Conservation (phyloP, 202 grass and related monocot genomes). For the Schoenoplectus triqueter region DNA sequence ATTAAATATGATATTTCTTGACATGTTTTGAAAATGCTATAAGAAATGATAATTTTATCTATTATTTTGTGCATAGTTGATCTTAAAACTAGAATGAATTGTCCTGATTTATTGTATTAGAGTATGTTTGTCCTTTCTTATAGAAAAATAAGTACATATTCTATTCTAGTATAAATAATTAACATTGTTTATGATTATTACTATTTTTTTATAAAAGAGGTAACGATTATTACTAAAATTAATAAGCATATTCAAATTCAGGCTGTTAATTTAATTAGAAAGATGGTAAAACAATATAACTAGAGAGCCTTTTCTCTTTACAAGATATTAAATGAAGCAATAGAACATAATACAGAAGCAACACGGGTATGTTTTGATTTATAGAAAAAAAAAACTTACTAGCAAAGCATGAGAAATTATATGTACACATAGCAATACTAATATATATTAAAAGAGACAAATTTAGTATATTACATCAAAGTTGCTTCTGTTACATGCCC, state of each 20-base stretch:
- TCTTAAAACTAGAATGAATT: no score
- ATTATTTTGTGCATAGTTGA: no score
- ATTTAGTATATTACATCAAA: not conserved
- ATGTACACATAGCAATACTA: not conserved
- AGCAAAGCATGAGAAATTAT: not conserved
- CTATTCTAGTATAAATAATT: no score
- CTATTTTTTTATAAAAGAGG: not conserved
- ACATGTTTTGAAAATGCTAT: no score
- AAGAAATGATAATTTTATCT: no score
- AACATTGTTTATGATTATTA: slow-evolving; percentile 37
- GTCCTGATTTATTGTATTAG: no score
- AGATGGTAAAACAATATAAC: not conserved
- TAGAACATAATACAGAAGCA: not conserved
- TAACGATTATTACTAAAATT: not conserved
- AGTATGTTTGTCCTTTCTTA: no score
- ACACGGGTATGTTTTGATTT: not conserved
- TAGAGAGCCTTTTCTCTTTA: no score
- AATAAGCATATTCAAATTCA: not conserved
- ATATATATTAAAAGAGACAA: not conserved
- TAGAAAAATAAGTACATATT: no score
- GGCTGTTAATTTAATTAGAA: not conserved
- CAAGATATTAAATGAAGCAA: no score
- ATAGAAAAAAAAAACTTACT: not conserved
- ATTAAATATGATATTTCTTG: no score
- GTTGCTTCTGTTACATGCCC: slow-evolving; percentile 40